Conservation (phyloP, 2,329 filamentous ascomycete genomes). For the Gyromitra esculenta region DNA sequence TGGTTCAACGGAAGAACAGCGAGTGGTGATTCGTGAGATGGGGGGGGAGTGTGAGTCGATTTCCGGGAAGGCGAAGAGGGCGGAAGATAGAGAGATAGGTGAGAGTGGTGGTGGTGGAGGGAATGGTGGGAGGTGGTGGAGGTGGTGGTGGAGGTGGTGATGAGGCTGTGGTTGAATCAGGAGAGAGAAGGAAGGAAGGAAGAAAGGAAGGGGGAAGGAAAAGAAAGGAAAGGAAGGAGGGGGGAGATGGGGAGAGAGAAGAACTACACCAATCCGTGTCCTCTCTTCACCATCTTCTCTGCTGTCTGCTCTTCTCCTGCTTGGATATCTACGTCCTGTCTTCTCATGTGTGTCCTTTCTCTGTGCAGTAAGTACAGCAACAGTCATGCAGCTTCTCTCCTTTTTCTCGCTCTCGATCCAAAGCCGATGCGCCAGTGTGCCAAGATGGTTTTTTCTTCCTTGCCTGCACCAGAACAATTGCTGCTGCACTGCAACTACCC, state of each 20-base stretch:
- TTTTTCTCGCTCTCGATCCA: conserved; percentile 39
- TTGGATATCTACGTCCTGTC: no score
- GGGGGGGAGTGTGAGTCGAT: conserved; percentile 12
- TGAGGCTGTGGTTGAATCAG: no score
- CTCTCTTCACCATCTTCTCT: conserved; percentile 3
- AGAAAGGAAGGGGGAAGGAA: neutral
- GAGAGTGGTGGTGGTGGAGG: neutral
- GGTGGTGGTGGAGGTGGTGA: conserved; percentile 4
- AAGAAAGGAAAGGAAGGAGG: conserved; percentile 7
- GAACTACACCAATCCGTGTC: neutral
- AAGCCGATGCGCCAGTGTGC: conserved; percentile 48
- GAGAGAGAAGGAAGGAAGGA: conserved; percentile 13
- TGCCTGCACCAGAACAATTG: conserved; percentile 13
- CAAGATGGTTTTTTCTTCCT: conserved; percentile 32
- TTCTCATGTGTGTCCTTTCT: neutral
- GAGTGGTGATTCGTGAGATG: conserved; percentile 38
- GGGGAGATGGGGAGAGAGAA: conserved; percentile 33
- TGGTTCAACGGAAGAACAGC: conserved; percentile 16
- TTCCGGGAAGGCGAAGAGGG: conserved; percentile 18
- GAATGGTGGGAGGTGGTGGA: conserved; percentile 2
- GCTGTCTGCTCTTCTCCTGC: no score
- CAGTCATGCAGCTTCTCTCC: conserved; percentile 45
- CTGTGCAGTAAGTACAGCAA: neutral
- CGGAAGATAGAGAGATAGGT: neutral
- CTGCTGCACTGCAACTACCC: no score